Base-by-base conservation (phyloP, 2,329 filamentous ascomycete genomes). In the Nigrograna mackinnonii region DNA sequence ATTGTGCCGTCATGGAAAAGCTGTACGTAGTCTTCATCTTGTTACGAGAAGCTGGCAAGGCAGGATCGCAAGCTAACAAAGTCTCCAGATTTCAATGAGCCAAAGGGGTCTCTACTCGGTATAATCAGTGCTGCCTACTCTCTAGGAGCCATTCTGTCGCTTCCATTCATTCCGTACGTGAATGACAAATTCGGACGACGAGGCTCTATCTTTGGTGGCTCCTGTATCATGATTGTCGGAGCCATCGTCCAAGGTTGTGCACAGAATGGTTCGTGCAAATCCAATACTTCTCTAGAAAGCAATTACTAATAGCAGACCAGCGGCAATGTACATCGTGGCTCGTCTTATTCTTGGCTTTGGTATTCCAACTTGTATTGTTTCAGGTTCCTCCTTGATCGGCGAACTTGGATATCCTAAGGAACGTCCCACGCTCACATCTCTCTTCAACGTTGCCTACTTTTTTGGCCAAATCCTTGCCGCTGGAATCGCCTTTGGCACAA, bases 401-500 rank as follows among this genome's bases (percentile, higher is more conserved):
- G 39, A 44, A 32, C 78, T 86, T 45, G 79, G 77, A 61, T 83
- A 86, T 56, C 82, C 83, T 12, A 83, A 85, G 57, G 82, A 86
- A 58, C 80, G 83, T 54, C 82, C 77, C 11, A 77, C 77, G 6
- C 73, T 85, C 30, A 85, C 82, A 1, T 75, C 82, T 13, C 75
- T 85, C 43, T 85, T 85, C 67, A 85, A 85, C 64, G 84, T 79
- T 49, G 66, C 84, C 39, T 86, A 82, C 80, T 84, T 84, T 60
- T 57, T 82, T 40, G 80, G 79, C 21, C 64, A 67, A 26, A 54
- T 73, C 22, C 32, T 82, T 35, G 80, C 83, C 11, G 79, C 79
- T 6, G 79, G 78, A 64, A 75, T 84, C 40, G 79, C 79, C 31
- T 85, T 81, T 76, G 83, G 80, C 22, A 85, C 83, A 4, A 72